Conservation (phyloP, 1,284 basidiomycete genomes). For the Tylopilus sp. region DNA sequence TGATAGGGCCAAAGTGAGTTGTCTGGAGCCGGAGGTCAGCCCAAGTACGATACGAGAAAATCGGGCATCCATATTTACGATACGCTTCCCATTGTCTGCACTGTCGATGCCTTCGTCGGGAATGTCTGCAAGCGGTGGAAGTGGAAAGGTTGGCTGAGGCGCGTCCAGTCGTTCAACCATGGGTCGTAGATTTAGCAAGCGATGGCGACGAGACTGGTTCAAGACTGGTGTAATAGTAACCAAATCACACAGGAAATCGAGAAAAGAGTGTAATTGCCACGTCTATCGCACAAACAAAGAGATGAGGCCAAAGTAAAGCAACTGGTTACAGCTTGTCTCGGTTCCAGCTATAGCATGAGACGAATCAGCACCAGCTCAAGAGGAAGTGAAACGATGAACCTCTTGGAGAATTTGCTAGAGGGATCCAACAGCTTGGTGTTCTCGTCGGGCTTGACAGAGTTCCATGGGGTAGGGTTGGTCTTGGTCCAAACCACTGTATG, state of each 20-base stretch:
- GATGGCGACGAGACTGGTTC: not conserved
- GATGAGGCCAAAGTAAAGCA: constrained; percentile 5
- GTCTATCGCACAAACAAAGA: constrained; percentile 20
- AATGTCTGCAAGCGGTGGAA: constrained; percentile 41
- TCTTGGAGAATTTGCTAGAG: constrained; percentile 70
- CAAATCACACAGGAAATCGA: too few relatives aligned
- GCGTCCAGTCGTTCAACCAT: constrained; percentile 45
- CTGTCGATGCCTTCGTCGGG: constrained; percentile 51
- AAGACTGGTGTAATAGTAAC: too few relatives aligned
- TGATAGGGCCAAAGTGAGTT: constrained; percentile 27
- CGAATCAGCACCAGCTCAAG: constrained; percentile 10
- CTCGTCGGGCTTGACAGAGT: constrained; percentile 67
- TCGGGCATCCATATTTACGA: constrained; percentile 12
- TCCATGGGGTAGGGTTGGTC: constrained; percentile 78
- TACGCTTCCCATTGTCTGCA: constrained; percentile 35
- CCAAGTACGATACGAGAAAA: not conserved
- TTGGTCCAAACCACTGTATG: constrained; percentile 73
- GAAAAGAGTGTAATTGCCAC: constrained; percentile 16
- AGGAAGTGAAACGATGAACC: constrained; percentile 38
- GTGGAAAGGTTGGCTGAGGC: constrained; percentile 39
- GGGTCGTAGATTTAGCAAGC: not conserved
- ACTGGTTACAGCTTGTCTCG: constrained; percentile 57
- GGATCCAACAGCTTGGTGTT: constrained; percentile 66
- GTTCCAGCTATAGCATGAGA: constrained; percentile 51
- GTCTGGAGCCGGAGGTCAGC: constrained; percentile 18